These are phyloP conservation scores for Esteya vermicola DNA, from an alignment of 2,329 filamentous ascomycete genomes.

Conservation along the genomic window DNA sequence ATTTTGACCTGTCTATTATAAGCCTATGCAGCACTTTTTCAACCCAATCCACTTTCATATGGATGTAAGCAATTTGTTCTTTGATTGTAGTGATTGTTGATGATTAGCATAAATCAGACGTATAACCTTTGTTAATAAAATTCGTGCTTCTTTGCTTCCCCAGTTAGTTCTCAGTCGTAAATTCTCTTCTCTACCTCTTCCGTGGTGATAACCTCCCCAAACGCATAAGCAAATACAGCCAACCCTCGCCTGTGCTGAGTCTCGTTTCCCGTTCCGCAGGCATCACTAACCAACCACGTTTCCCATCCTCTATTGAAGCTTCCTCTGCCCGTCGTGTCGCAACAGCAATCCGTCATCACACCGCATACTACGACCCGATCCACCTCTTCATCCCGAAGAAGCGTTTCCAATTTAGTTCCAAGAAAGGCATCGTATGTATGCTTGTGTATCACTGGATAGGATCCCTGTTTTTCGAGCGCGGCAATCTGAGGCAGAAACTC, in stretches of 20 bases:
- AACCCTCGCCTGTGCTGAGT: conserved; percentile 19
- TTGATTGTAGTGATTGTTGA: too few relatives aligned
- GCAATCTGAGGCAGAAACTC: conserved; percentile 16
- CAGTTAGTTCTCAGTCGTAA: not conserved
- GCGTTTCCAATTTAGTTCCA: conserved; percentile 15
- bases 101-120: too few relatives aligned
- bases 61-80: too few relatives aligned
- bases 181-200: not conserved
- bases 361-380: conserved; percentile 22
- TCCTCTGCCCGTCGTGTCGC: conserved; percentile 21
- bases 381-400: conserved; percentile 14
- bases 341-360: conserved; percentile 27
- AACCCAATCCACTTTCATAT: too few relatives aligned
- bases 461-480: conserved; percentile 5
- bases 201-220: conserved; percentile 12
- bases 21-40: too few relatives aligned
- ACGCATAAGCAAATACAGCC: conserved; percentile 19
- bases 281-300: conserved; percentile 24
- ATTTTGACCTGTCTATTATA: too few relatives aligned
- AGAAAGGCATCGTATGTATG: conserved; percentile 27
- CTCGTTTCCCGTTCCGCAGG: conserved; percentile 19
- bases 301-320: conserved; percentile 25
- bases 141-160: too few relatives aligned
- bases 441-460: conserved; percentile 16
- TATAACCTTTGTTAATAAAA: too few relatives aligned